Evolutionary conservation across 176 grass and related monocot genomes (phyloP).

Genomic region (Phoenix roebelenii): DNA sequence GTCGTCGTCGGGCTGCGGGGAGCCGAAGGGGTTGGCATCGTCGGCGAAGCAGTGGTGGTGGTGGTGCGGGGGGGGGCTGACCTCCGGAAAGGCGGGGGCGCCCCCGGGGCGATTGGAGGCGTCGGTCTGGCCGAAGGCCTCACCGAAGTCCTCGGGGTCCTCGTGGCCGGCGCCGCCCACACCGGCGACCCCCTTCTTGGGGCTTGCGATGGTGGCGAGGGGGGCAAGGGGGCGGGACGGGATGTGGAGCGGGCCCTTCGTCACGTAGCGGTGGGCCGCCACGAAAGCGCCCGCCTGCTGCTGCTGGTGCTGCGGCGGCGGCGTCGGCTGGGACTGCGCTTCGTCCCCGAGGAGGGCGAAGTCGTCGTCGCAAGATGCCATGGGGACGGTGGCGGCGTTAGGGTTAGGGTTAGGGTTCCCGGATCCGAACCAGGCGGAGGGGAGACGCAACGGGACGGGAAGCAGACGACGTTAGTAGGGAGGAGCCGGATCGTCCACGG

Average conservation of each 20-base stretch:
- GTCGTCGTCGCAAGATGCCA: conserved; percentile 89
- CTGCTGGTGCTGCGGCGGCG: conserved; percentile 11
- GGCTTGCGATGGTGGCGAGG: conserved; percentile 1
- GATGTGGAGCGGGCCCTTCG: conserved; percentile 7
- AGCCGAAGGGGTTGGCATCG: conserved; percentile 17
- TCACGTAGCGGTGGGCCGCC: conserved; percentile 13
- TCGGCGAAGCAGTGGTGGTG: conserved; percentile 14
- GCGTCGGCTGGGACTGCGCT: conserved; percentile 17
- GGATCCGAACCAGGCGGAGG: conserved; percentile 7
- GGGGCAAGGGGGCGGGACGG: not conserved
- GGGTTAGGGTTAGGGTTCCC: conserved; percentile 10
- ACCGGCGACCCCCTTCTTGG: conserved; percentile 11
- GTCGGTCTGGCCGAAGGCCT: conserved; percentile 17
- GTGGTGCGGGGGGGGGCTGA: no score
- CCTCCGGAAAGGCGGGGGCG: not conserved
- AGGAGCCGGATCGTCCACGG: not conserved
- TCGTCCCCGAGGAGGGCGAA: conserved; percentile 65
- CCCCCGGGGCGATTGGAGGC: conserved; percentile 14
- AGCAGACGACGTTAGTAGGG: conserved; percentile 20
- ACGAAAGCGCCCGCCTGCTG: conserved; percentile 20
- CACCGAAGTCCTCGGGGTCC: conserved; percentile 11
- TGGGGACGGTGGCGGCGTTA: conserved; percentile 27
- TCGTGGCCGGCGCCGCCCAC: conserved; percentile 2
- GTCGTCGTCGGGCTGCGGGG: conserved; percentile 23
- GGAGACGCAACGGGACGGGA: conserved; percentile 18